Evolutionary conservation across 805 yeast species (phyloP).

Genomic region (Pichia cephalocereana): DNA sequence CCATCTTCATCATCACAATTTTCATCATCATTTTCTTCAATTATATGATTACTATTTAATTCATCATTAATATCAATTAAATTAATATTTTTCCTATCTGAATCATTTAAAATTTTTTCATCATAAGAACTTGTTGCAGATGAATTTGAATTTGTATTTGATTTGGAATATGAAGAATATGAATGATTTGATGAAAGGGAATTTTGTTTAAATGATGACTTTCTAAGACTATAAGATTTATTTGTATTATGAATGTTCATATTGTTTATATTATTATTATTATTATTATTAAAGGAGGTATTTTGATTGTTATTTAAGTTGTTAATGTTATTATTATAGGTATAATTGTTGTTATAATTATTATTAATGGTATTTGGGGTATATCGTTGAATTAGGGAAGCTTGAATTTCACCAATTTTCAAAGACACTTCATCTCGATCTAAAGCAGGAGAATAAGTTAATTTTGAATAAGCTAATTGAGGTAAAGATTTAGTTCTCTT

Average conservation of each 20-base stretch:
- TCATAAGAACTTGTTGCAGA: conserved; percentile 12
- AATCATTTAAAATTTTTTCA: background rate
- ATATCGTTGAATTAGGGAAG: conserved; percentile 21
- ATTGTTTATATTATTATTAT: background rate
- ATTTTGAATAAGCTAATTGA: conserved; percentile 40
- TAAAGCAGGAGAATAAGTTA: conserved; percentile 29
- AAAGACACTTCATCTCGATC: conserved; percentile 26
- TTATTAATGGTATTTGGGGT: conserved; percentile 22
- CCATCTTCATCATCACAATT: conserved; percentile 63
- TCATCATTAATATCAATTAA: background rate
- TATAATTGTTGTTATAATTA: conserved; percentile 19
- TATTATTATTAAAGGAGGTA: conserved; percentile 9
- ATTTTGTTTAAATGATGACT: background rate
- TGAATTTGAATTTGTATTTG: conserved; percentile 5
- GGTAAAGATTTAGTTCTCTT: conserved; percentile 43
- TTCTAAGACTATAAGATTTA: conserved; percentile 16
- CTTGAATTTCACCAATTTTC: conserved; percentile 35
- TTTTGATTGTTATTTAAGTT: no score
- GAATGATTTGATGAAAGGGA: conserved; percentile 2
- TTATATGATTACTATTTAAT: background rate
- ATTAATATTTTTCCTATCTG: background rate
- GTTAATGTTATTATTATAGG: no score
- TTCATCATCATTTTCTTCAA: conserved; percentile 11
- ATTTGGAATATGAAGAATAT: background rate
- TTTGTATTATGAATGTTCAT: conserved; percentile 8